Evolutionary conservation across 768 basidiomycete species (phyloP).

Genomic region (Mycena pura): DNA sequence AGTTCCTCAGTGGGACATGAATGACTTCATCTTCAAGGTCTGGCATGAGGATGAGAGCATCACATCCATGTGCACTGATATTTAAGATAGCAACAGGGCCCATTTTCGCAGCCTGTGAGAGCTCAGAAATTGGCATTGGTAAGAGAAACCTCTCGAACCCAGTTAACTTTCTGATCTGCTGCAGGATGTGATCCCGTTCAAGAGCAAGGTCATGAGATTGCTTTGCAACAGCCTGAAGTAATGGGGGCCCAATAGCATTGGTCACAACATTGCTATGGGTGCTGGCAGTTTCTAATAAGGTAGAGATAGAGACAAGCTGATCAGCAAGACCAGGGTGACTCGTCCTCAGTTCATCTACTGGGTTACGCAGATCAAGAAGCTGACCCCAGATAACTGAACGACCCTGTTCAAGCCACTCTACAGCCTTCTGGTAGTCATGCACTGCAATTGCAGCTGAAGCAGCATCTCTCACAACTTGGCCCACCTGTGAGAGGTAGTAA

Average conservation of each 20-base stretch:
- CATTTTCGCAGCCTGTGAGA: neutral
- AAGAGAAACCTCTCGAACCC: neutral
- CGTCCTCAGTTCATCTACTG: neutral
- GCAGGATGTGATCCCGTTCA: neutral
- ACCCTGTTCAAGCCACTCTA: too few species aligned
- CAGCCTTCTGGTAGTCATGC: too few species aligned
- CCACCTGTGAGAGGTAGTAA: too few species aligned
- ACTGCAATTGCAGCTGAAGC: too few species aligned
- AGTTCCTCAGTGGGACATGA: neutral
- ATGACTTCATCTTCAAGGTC: neutral
- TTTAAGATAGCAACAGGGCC: neutral
- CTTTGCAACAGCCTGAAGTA: neutral
- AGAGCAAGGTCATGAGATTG: neutral
- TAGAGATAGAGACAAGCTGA: neutral
- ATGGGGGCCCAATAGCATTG: neutral
- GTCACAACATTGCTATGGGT: neutral
- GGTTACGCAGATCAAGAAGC: neutral
- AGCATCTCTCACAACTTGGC: too few species aligned
- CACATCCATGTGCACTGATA: neutral
- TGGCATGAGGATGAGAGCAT: too few species aligned
- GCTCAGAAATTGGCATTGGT: too few species aligned
- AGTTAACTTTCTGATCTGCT: neutral
- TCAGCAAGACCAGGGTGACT: neutral
- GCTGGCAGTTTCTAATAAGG: neutral
- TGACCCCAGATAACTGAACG: too few species aligned